These are phyloP conservation scores for Euphrasia confusa DNA, from an alignment of 257 asterid genomes.

Conservation along the genomic window DNA sequence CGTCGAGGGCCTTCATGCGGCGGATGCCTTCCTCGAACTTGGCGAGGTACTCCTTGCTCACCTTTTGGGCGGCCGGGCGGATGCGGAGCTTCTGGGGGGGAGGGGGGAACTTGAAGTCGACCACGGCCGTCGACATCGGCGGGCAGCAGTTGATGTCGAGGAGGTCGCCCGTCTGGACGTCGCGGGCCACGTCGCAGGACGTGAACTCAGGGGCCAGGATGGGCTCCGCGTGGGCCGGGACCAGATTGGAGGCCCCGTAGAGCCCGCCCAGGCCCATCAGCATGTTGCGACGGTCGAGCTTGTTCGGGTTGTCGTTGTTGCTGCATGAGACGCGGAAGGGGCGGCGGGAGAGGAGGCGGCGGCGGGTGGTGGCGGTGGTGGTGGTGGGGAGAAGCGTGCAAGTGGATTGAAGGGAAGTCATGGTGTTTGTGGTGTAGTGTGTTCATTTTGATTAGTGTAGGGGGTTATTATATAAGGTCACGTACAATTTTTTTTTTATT, in stretches of 20 bases:
- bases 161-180: conserved; percentile 1
- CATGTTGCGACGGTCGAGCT: conserved; percentile 37
- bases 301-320: conserved; percentile 3
- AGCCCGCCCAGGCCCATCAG: conserved; percentile 35
- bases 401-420: conserved; percentile 34
- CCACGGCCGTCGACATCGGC: conserved; percentile 19
- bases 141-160: conserved; percentile 47
- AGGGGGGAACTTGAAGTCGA: conserved; percentile 33
- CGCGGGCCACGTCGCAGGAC: conserved; percentile 26
- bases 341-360: conserved; percentile 22
- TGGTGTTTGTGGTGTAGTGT: conserved; percentile 22
- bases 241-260: conserved; percentile 33
- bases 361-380: conserved; percentile 13
- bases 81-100: conserved; percentile 7
- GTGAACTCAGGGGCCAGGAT: conserved; percentile 32
- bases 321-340: conserved; percentile 32
- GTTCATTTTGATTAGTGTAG: not conserved
- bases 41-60: conserved; percentile 21
- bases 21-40: conserved; percentile 36
- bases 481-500: too few relatives aligned
- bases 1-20: conserved; percentile 33
- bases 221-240: conserved; percentile 27
- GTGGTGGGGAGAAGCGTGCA: conserved; percentile 19
- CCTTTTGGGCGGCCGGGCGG: conserved; percentile 40
- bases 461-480: not conserved